Base-by-base conservation (phyloP, 331 rosid species). In the Malus hybrid region DNA sequence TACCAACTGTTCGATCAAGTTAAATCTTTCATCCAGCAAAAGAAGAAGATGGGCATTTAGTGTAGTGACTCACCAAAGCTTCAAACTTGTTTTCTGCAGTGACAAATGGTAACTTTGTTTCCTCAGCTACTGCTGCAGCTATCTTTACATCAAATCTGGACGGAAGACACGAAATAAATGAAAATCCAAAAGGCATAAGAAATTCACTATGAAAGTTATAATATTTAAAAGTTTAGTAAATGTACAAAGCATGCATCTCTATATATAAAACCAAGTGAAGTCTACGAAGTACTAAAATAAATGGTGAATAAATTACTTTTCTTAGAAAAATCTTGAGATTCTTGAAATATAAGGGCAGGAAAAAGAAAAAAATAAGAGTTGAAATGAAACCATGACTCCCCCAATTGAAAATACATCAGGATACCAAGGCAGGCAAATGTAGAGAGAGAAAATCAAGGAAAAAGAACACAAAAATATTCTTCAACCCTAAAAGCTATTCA, bases 61-160 rank as follows among this genome's bases (percentile, higher is more conserved):
- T 78, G 34, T 19, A 79, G 83, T 46, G 70, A 85, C 98, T 78
- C 75, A 95, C 99, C 99, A 95, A 82, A 80, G 99, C 99, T 87
- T 95, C 99, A 78, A 95, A 95, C 86, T 95, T 95, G 86, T 95
- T 95, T 84, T 92, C 98, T 44, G 98, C 99, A 0, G 98, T 95
- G 77, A 90, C 81, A 83, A 95, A 95, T 15, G 99, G 99, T 5
- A 90, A 82, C 73, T 80, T 84, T 72, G 98, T 90, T 88, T 95
- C 98, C 50, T 88, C 93, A 65, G 99, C 96, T 75, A 95, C 99
- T 56, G 96, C 99, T 65, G 86, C 87, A 65, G 99, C 98, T 87
- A 95, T 87, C 88, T 95, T 92, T 19, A 79, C 89, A 83, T 95
- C 99, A 31, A 95, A 95, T 80, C 99, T 95, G 81, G 28, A 79